Evolutionary conservation across 2,329 filamentous ascomycete genomes (phyloP).

Genomic region (Alternaria postmessia): DNA sequence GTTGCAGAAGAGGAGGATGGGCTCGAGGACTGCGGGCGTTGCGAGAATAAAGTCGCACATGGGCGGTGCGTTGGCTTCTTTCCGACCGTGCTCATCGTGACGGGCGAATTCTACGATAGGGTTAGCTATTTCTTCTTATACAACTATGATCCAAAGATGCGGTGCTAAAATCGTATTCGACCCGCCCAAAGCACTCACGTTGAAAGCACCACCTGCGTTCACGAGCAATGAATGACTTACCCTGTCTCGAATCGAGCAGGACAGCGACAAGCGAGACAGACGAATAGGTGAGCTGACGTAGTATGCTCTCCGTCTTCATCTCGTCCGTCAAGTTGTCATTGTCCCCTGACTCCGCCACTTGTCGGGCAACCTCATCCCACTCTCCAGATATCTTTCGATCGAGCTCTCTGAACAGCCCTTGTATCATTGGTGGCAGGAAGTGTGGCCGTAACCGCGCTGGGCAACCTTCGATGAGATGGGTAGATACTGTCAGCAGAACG

Average conservation of each 20-base stretch:
- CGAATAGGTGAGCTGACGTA: constrained; percentile 90
- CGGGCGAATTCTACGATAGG: constrained; percentile 36
- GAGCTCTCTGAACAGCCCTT: constrained; percentile 83
- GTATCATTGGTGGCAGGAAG: constrained; percentile 85
- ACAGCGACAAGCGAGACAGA: constrained; percentile 91
- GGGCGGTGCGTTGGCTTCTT: constrained; percentile 61
- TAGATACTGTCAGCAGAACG: constrained; percentile 86
- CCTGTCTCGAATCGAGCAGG: constrained; percentile 74
- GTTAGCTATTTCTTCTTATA: not conserved
- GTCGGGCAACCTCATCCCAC: constrained; percentile 75
- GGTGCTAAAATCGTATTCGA: not conserved
- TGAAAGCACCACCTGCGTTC: not conserved
- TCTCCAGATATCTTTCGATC: constrained; percentile 86
- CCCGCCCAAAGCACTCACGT: not conserved
- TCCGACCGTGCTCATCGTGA: constrained; percentile 40
- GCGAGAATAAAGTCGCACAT: constrained; percentile 85
- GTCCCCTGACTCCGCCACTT: constrained; percentile 69
- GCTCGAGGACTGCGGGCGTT: constrained; percentile 80
- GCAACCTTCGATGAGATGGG: constrained; percentile 91
- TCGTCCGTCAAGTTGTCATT: constrained; percentile 85
- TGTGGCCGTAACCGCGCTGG: constrained; percentile 77
- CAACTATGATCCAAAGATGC: not conserved
- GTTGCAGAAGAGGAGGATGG: constrained; percentile 88
- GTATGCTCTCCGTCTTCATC: constrained; percentile 97
- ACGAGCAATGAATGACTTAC: constrained; percentile 23